Evolutionary conservation across 805 yeast species (phyloP).

Genomic region (Candida methanosorbosa): DNA sequence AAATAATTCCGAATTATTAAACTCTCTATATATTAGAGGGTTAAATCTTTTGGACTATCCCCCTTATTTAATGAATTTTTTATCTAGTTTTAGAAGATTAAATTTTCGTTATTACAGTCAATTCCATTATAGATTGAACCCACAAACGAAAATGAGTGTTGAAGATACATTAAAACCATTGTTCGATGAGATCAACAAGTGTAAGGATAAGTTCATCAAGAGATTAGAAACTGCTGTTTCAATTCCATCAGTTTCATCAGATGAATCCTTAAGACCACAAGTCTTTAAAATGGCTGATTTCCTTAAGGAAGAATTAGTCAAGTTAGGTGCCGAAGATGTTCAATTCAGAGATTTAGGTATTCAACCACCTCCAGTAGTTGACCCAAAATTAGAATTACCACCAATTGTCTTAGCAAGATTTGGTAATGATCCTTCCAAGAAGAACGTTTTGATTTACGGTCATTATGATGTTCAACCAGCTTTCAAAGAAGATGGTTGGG

Average conservation of each 20-base stretch:
- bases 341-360: constrained; percentile 75
- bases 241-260: constrained; percentile 92
- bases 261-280: constrained; percentile 78
- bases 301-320: constrained; percentile 56
- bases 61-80: too few relatives aligned
- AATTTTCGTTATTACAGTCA: neutral
- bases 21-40: too few relatives aligned
- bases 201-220: constrained; percentile 65
- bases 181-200: constrained; percentile 59
- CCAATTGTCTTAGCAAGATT: constrained; percentile 90
- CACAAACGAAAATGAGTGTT: constrained; percentile 14
- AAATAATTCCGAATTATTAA: too few relatives aligned
- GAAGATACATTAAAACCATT: constrained; percentile 23
- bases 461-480: constrained; percentile 99
- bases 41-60: too few relatives aligned
- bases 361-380: constrained; percentile 86
- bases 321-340: constrained; percentile 75
- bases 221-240: constrained; percentile 80
- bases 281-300: constrained; percentile 88
- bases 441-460: constrained; percentile 87
- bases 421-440: constrained; percentile 76
- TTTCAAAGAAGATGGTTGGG: constrained; percentile 86
- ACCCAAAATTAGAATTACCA: constrained; percentile 65
- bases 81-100: too few relatives aligned
- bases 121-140: neutral